These are phyloP conservation scores for Hibiscus syriacus DNA, from an alignment of 345 rosid species.

Conservation along the genomic window DNA sequence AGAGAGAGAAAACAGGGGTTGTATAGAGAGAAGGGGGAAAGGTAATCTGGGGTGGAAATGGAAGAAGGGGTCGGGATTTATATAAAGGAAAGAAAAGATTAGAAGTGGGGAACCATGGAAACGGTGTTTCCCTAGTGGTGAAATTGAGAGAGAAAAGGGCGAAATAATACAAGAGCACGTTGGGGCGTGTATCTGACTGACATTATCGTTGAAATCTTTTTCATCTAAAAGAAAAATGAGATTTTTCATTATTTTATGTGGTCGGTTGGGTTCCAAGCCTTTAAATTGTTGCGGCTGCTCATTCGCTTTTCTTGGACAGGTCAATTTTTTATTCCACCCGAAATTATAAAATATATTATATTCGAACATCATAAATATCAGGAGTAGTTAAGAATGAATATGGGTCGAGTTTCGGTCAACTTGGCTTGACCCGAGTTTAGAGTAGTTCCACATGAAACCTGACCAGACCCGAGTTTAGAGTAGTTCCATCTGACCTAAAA, in stretches of 20 bases:
- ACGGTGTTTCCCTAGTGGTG: background rate
- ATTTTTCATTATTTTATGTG: too few species aligned
- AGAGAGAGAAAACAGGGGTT: background rate
- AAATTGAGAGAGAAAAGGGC: background rate
- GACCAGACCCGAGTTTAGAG: too few species aligned
- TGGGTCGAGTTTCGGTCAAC: too few species aligned
- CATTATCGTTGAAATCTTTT: background rate
- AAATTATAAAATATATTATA: too few species aligned
- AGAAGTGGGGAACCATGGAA: background rate
- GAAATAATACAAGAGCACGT: conserved; percentile 11
- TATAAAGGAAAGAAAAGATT: background rate
- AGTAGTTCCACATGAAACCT: too few species aligned
- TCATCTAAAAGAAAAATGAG: background rate
- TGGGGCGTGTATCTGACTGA: conserved; percentile 38
- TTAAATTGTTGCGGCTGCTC: background rate
- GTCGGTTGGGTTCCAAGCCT: background rate
- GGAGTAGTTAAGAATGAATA: too few species aligned
- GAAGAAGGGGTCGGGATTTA: background rate
- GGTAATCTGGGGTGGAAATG: background rate
- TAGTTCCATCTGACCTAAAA: too few species aligned
- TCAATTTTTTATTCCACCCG: too few species aligned
- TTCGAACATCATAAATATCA: too few species aligned
- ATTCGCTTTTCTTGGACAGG: background rate
- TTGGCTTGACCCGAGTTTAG: too few species aligned
- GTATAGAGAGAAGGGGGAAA: background rate